A percentile compares a stretch with the other conserved stretches of the same genome.
Evolutionary conservation across 108 stramenopile species (phyloP).

Genomic region (Skeletonema menzelii): DNA sequence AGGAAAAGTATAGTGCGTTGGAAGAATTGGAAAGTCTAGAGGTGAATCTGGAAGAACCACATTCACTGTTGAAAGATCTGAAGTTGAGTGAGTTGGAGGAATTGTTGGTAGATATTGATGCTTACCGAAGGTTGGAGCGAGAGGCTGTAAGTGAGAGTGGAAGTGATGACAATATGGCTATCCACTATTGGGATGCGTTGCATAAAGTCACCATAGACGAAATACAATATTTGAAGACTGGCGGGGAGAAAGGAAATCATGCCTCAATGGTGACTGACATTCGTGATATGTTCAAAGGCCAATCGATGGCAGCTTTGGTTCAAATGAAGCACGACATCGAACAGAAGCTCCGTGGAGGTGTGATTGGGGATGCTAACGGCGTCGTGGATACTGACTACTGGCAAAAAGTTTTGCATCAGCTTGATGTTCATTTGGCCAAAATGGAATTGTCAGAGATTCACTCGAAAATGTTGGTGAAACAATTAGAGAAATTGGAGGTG

Average conservation of each 20-base stretch:
- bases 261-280: conserved; percentile 79
- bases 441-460: conserved; percentile 83
- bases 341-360: conserved; percentile 51
- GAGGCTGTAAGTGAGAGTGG: conserved; percentile 52
- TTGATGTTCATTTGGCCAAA: conserved; percentile 86
- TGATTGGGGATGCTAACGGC: conserved; percentile 35
- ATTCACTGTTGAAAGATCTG: conserved; percentile 68
- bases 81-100: conserved; percentile 86
- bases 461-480: conserved; percentile 90
- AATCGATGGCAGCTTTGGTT: conserved; percentile 65
- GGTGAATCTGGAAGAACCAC: conserved; percentile 81
- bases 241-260: conserved; percentile 64
- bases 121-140: conserved; percentile 74
- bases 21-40: conserved; percentile 79
- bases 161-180: conserved; percentile 44
- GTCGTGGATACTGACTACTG: conserved; percentile 84
- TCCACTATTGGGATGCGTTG: conserved; percentile 84
- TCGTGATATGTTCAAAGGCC: conserved; percentile 80
- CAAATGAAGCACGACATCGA: conserved; percentile 87
- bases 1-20: conserved; percentile 86
- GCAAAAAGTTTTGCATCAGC: conserved; percentile 79
- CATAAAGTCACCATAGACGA: conserved; percentile 70
- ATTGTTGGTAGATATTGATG: conserved; percentile 81
- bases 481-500: conserved; percentile 87
- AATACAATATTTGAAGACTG: conserved; percentile 70